Conservation (phyloP, 176 grass and related monocot species). For the Avena insularis region DNA sequence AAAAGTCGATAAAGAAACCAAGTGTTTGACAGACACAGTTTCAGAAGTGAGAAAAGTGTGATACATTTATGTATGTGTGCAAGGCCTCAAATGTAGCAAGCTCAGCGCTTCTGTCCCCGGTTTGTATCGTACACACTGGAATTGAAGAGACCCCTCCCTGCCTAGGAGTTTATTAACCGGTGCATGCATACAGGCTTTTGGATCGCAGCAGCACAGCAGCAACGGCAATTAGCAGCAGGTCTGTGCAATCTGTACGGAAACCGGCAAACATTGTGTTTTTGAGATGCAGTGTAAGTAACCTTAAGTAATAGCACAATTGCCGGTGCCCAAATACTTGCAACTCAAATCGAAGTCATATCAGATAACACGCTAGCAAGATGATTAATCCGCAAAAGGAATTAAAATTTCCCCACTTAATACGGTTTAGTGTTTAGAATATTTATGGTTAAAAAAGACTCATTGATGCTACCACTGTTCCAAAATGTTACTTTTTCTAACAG, state of each 20-base stretch:
- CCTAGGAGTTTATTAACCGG: not conserved
- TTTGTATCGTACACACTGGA: not conserved
- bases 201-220: not conserved
- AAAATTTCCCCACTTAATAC: too few species aligned
- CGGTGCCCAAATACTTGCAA: too few species aligned
- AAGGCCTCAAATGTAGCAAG: not conserved
- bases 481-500: too few species aligned
- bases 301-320: too few species aligned
- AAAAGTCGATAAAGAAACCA: not conserved
- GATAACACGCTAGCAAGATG: not conserved
- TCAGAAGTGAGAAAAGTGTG: not conserved
- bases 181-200: conserved; percentile 11
- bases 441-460: too few species aligned
- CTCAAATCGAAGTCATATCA: not conserved
- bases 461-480: too few species aligned
- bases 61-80: not conserved
- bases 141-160: not conserved
- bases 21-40: not conserved
- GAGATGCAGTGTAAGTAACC: not conserved
- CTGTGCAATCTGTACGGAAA: not conserved
- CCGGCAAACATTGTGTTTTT: not conserved
- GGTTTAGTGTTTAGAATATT: too few species aligned
- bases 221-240: not conserved
- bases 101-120: not conserved
- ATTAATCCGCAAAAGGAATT: not conserved